phyloP scores from a whole-genome alignment of 495 filamentous ascomycete species.

The Rusavskia elegans region DNA sequence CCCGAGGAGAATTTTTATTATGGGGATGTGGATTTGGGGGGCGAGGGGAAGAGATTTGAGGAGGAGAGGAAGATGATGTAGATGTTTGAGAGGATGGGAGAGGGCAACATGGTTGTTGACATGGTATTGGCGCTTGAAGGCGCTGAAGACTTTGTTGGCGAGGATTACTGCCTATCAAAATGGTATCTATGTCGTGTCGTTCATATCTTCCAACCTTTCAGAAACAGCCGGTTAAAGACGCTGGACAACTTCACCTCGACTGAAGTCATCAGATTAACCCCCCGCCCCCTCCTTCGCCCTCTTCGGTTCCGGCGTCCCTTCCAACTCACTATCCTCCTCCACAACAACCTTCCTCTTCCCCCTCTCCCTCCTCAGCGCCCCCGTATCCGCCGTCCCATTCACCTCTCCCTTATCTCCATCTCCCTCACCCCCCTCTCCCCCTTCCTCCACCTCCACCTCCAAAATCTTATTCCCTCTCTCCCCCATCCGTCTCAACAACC shows the following conservation, averaged over 20 bases:
- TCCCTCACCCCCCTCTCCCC: slow-evolving; percentile 3
- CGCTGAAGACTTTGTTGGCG: no score
- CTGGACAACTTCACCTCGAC: no score
- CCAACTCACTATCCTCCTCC: slow-evolving; percentile 18
- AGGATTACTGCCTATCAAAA: no score
- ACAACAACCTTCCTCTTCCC: slow-evolving; percentile 13
- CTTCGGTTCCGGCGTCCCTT: slow-evolving; percentile 3
- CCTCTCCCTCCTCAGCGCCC: slow-evolving; percentile 6
- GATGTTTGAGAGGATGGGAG: no score
- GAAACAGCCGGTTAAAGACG: no score
- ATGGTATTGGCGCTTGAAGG: no score
- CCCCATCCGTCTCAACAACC: slow-evolving; percentile 40
- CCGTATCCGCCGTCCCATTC: slow-evolving; percentile 6
- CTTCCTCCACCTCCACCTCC: slow-evolving; percentile 4
- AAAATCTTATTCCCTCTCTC: slow-evolving; percentile 18
- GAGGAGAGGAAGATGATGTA: slow-evolving; percentile 1
- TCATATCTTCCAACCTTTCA: no score
- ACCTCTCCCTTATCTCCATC: slow-evolving; percentile 19
- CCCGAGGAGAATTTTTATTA: slow-evolving; percentile 94
- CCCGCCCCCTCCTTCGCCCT: slow-evolving; percentile 1
- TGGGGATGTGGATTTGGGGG: slow-evolving; percentile 21
- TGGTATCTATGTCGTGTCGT: no score
- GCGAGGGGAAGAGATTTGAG: slow-evolving; percentile 2
- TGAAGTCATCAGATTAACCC: background rate
- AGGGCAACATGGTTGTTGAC: no score